phyloP scores from a whole-genome alignment of 352 stramenopile species.

The Phytophthora foliorum region DNA sequence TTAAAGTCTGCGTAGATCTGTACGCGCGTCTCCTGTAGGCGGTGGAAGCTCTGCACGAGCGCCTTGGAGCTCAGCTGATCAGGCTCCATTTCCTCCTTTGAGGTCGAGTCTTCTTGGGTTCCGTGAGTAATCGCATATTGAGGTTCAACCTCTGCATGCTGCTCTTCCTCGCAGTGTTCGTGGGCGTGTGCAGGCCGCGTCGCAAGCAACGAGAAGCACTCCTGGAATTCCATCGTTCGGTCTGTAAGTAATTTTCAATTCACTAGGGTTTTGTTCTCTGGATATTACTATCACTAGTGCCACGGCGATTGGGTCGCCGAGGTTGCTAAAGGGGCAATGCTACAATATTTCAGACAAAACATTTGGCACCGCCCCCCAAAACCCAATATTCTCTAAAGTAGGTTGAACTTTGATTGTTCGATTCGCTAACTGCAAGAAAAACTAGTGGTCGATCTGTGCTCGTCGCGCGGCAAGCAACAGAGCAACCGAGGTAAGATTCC shows the following conservation, averaged over 20 bases:
- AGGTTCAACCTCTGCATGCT: slow-evolving; percentile 5
- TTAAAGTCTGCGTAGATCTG: slow-evolving; percentile 79
- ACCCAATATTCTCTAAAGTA: no score
- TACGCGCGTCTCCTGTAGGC: slow-evolving; percentile 71
- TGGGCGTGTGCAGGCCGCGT: slow-evolving; percentile 66
- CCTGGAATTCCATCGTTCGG: slow-evolving; percentile 69
- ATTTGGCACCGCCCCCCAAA: no score
- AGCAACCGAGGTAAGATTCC: no score
- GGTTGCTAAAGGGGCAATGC: no score
- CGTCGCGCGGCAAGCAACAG: no score
- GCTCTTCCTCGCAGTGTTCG: slow-evolving; percentile 61
- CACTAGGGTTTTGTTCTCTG: slow-evolving; percentile 1
- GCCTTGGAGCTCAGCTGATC: slow-evolving; percentile 14
- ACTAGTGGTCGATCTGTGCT: no score
- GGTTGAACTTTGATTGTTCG: no score
- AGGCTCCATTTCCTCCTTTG: slow-evolving; percentile 6
- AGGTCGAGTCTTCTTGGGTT: not conserved
- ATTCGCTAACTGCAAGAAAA: no score
- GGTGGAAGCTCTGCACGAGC: slow-evolving; percentile 58
- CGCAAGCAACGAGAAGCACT: slow-evolving; percentile 73
- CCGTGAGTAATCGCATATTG: not conserved
- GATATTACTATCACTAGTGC: no score
- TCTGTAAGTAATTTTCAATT: not conserved
- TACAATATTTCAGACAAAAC: no score
- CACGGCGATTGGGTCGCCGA: no score